Conservation (phyloP, 352 stramenopile species). For the Globisporangium emineosum region DNA sequence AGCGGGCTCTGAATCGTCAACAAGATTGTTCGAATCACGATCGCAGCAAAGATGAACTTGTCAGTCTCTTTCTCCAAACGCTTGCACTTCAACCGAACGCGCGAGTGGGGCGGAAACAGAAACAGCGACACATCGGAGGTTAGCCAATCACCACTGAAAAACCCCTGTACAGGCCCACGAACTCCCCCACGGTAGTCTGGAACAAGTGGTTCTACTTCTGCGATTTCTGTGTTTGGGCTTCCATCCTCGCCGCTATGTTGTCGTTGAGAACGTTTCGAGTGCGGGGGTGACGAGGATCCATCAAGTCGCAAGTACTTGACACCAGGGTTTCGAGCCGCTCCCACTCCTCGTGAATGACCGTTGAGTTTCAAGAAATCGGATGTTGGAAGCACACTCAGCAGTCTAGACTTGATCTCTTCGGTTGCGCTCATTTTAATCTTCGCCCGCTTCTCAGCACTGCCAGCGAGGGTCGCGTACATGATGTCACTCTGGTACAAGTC, state of each 20-base stretch:
- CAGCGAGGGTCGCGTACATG: slow-evolving; percentile 74
- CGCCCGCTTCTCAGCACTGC: slow-evolving; percentile 51
- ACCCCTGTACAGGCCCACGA: slow-evolving; percentile 29
- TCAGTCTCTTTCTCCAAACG: slow-evolving; percentile 79
- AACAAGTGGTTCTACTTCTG: slow-evolving; percentile 2
- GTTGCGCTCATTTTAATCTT: slow-evolving; percentile 52
- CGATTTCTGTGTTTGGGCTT: background rate
- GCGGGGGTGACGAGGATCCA: slow-evolving; percentile 1
- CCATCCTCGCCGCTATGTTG: background rate
- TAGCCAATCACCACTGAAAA: slow-evolving; percentile 69
- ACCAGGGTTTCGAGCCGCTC: background rate
- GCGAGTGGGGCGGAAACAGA: slow-evolving; percentile 66
- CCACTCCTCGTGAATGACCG: slow-evolving; percentile 31
- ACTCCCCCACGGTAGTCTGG: slow-evolving; percentile 3
- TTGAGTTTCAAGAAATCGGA: slow-evolving; percentile 71
- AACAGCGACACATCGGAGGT: slow-evolving; percentile 79
- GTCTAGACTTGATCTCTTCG: slow-evolving; percentile 56
- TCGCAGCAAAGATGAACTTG: slow-evolving; percentile 81
- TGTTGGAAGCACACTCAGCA: slow-evolving; percentile 60
- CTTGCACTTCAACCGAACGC: slow-evolving; percentile 62
- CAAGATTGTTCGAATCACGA: slow-evolving; percentile 73
- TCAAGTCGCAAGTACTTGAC: slow-evolving; percentile 18
- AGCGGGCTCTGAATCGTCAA: slow-evolving; percentile 74
- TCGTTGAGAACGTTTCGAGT: slow-evolving; percentile 6
- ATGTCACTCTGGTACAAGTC: slow-evolving; percentile 71